Conservation (phyloP, 2,329 filamentous ascomycete genomes). For the Sporothrix phasma region DNA sequence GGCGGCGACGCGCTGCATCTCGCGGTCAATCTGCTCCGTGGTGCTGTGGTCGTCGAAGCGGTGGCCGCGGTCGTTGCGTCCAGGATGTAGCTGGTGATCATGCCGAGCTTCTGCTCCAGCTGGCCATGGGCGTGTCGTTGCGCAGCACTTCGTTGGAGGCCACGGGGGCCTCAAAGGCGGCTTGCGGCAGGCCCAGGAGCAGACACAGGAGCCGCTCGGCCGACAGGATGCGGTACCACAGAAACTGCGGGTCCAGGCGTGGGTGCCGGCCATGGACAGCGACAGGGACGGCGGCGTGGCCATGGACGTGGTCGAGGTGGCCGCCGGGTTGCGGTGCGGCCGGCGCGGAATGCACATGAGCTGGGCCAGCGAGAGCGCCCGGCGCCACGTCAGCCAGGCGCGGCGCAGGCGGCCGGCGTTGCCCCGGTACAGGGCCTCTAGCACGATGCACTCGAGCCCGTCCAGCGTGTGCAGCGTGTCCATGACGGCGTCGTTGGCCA, state of each 20-base stretch:
- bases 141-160: conserved; percentile 23
- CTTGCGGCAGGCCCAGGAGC: conserved; percentile 37
- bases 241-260: conserved; percentile 26
- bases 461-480: conserved; percentile 34
- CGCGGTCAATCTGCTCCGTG: conserved; percentile 29
- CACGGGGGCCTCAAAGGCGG: conserved; percentile 21
- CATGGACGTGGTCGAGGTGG: background rate
- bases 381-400: conserved; percentile 36
- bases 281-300: background rate
- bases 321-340: conserved; percentile 5
- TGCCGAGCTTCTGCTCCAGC: conserved; percentile 29
- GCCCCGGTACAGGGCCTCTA: conserved; percentile 37
- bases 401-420: conserved; percentile 38
- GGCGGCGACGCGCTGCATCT: conserved; percentile 29
- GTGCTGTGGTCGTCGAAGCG: conserved; percentile 21
- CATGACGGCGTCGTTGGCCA: conserved; percentile 36
- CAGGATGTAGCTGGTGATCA: conserved; percentile 29
- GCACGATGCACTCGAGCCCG: conserved; percentile 40
- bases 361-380: conserved; percentile 30
- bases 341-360: conserved; percentile 13
- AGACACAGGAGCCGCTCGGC: conserved; percentile 39
- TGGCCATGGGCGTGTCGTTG: conserved; percentile 23
- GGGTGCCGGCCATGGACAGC: background rate
- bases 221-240: conserved; percentile 38
- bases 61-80: conserved; percentile 25